Evolutionary conservation across 2,329 filamentous ascomycete species (phyloP), one percentile per base, ranked within the genome.

Genomic region (Clonostachys sp.): DNA sequence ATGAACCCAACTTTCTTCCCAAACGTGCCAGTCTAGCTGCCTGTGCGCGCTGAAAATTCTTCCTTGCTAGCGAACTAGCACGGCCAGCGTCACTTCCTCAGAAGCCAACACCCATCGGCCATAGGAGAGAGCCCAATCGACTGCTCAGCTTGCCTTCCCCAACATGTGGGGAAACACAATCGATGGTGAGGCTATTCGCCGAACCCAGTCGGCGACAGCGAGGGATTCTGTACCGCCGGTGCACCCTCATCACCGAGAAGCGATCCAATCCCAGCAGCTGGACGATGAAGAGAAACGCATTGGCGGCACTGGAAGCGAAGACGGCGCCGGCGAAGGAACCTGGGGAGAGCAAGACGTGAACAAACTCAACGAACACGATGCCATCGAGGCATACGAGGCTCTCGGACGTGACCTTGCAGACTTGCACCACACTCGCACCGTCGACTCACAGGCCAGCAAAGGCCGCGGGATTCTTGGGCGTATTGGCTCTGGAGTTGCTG

Each of bases 311-410:
- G 41, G 33, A 12, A 44, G 51, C 34, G 53, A 46, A 44, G 53
- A 55, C 34, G 24, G 47, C 40, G 49, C 49, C 18, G 43, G 46
- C 10, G 56, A 60, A 16, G 63, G 63, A 6, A 64, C 62, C 13
- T 70, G 67, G 67, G 67, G 67, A 7, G 67, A 70, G 45, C 61
- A 61, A 3, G 61, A 63, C 42, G 63, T 60, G 10, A 61, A 63
- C 14, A 63, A 60, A 13, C 53, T 70, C 42, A 59, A 61, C 14
- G 57, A 66, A 47, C 54, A 58, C 10, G 57, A 59, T 10, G 67
- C 67, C 3, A 57, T 60, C 50, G 57, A 65, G 39, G 60, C 69
- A 52, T 60, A 68, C 30, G 63, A 70, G 42, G 58, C 57, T 5
- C 50, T 70, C 18, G 55, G 65, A 13, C 56, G 63, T 10, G 62